A percentile compares a stretch with the other conserved stretches of the same genome.
Conservation (phyloP, 306 rosid genomes). For the Pterocarpus santalinus region DNA sequence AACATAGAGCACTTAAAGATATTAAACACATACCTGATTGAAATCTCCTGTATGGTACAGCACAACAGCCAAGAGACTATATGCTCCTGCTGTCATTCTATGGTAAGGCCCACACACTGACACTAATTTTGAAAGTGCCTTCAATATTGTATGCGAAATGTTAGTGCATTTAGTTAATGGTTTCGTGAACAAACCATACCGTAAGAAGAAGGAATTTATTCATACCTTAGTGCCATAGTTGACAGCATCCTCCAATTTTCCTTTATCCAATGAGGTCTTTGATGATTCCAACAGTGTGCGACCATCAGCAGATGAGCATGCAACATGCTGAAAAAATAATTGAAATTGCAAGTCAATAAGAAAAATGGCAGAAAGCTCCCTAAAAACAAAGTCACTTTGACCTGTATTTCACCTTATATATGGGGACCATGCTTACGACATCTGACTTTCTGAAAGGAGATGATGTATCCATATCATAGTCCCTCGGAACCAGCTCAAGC, state of each 20-base stretch:
- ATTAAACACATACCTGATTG: conserved; percentile 72
- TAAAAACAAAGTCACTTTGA: conserved; percentile 1
- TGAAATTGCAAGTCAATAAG: conserved; percentile 38
- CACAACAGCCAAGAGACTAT: conserved; percentile 97
- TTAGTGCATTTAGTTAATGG: conserved; percentile 34
- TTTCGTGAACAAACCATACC: conserved; percentile 16
- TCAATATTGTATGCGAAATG: conserved; percentile 53
- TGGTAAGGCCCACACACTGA: conserved; percentile 95
- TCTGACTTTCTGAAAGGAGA: conserved; percentile 83
- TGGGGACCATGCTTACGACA: conserved; percentile 92
- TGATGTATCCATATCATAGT: conserved; percentile 80
- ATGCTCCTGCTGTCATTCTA: conserved; percentile 99
- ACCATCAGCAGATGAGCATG: conserved; percentile 99
- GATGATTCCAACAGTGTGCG: conserved; percentile 96
- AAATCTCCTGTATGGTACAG: conserved; percentile 98
- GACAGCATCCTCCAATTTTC: conserved; percentile 98
- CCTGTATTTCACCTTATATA: conserved; percentile 74
- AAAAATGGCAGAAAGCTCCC: conserved; percentile 22
- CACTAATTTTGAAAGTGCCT: conserved; percentile 94
- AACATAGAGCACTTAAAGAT: conserved; percentile 28
- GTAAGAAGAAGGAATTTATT: conserved; percentile 19
- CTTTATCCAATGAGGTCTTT: conserved; percentile 95
- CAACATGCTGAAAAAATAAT: conserved; percentile 77
- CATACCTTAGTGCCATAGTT: conserved; percentile 94
- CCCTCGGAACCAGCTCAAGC: conserved; percentile 94